phyloP scores from a whole-genome alignment of 805 yeast species.

The Groenewaldozyma salmanticensis region DNA sequence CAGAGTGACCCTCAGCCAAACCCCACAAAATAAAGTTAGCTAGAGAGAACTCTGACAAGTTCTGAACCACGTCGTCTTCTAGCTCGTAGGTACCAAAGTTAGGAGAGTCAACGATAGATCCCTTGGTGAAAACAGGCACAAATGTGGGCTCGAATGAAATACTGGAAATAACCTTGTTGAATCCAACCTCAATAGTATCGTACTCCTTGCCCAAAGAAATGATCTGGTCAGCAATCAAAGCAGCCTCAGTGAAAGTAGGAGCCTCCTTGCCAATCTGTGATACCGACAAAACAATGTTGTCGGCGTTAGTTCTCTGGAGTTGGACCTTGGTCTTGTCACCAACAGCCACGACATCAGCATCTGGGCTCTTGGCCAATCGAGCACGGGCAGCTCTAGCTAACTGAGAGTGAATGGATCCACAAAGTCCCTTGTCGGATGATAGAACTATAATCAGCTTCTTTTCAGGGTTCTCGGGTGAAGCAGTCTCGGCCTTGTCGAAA shows the following conservation, averaged over 20 bases:
- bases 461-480: slow-evolving; percentile 37
- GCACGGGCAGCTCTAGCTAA: slow-evolving; percentile 79
- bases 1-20: slow-evolving; percentile 96
- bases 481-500: slow-evolving; percentile 73
- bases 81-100: slow-evolving; percentile 74
- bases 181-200: slow-evolving; percentile 68
- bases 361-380: slow-evolving; percentile 51
- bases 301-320: slow-evolving; percentile 71
- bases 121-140: slow-evolving; percentile 57
- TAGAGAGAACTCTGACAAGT: slow-evolving; percentile 72
- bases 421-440: slow-evolving; percentile 95
- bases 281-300: slow-evolving; percentile 62
- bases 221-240: slow-evolving; percentile 81
- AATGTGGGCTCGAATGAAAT: slow-evolving; percentile 82
- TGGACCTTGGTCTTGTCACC: slow-evolving; percentile 95
- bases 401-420: slow-evolving; percentile 97
- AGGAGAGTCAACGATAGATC: slow-evolving; percentile 73
- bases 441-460: slow-evolving; percentile 78
- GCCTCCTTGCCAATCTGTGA: slow-evolving; percentile 94
- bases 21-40: slow-evolving; percentile 87
- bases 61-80: slow-evolving; percentile 44
- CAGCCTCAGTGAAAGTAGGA: slow-evolving; percentile 85
- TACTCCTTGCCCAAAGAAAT: slow-evolving; percentile 45
- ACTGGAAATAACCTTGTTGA: slow-evolving; percentile 80
- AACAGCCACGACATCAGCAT: slow-evolving; percentile 71